Evolutionary conservation across 2,329 filamentous ascomycete species (phyloP).

Genomic region (Daldinia eschscholtzii): DNA sequence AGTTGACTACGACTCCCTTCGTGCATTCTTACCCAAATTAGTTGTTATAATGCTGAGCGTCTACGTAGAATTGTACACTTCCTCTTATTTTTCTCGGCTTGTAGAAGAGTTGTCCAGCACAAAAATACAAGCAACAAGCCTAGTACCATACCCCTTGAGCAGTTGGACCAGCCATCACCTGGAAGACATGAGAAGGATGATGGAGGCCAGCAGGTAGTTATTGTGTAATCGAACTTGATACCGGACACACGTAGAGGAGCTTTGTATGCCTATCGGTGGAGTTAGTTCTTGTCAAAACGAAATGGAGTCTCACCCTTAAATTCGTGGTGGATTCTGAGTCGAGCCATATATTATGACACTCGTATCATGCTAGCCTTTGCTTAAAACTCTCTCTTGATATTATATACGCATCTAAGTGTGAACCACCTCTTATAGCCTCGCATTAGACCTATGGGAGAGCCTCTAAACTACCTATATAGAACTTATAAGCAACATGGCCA

Average conservation of each 20-base stretch:
- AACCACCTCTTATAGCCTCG: background rate
- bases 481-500: background rate
- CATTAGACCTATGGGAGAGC: background rate
- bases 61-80: slow-evolving; percentile 46
- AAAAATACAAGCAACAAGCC: slow-evolving; percentile 13
- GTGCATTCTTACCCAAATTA: background rate
- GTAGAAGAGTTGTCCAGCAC: slow-evolving; percentile 36
- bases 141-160: background rate
- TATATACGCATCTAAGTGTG: background rate
- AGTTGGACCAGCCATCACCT: background rate
- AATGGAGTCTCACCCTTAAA: background rate
- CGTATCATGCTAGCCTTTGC: no score
- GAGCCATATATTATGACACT: no score
- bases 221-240: background rate
- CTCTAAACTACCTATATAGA: background rate
- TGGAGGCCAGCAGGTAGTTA: background rate
- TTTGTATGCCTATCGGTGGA: background rate
- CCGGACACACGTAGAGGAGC: background rate
- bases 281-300: background rate
- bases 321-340: background rate
- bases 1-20: slow-evolving; percentile 18
- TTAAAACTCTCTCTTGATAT: background rate
- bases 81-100: slow-evolving; percentile 45
- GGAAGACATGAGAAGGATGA: background rate
- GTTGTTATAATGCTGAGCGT: slow-evolving; percentile 16